These are phyloP conservation scores for Ceriops decandra DNA, from an alignment of 345 rosid genomes.

Conservation along the genomic window DNA sequence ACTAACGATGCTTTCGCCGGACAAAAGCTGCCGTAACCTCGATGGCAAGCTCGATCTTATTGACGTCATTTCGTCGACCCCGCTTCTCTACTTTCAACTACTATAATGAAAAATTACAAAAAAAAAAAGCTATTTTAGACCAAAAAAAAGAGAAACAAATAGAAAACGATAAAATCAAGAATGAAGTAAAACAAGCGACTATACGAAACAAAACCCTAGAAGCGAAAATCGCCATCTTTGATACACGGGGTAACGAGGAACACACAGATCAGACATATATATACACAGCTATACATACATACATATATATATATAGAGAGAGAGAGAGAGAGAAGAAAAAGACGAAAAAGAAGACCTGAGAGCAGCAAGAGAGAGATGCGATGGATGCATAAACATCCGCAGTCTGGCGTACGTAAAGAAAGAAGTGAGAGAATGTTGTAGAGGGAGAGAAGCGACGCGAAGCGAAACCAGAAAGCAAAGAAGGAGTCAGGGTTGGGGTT, in stretches of 20 bases:
- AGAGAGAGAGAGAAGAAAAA: not conserved
- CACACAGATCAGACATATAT: slow-evolving; percentile 29
- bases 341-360: slow-evolving; percentile 25
- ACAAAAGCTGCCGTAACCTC: slow-evolving; percentile 79
- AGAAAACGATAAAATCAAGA: not conserved
- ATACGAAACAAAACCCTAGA: slow-evolving; percentile 7
- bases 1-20: slow-evolving; percentile 73
- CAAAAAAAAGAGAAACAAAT: not conserved
- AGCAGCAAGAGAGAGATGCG: slow-evolving; percentile 19
- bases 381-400: slow-evolving; percentile 40
- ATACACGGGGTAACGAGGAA: not conserved
- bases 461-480: slow-evolving; percentile 41
- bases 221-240: slow-evolving; percentile 2
- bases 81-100: slow-evolving; percentile 36
- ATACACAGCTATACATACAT: not conserved
- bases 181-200: not conserved
- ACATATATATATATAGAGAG: not conserved
- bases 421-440: slow-evolving; percentile 16
- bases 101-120: slow-evolving; percentile 19
- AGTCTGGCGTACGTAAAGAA: slow-evolving; percentile 16
- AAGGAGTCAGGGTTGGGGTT: not conserved
- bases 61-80: slow-evolving; percentile 56
- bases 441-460: slow-evolving; percentile 28
- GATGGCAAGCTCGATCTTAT: slow-evolving; percentile 87
- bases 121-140: not conserved